A percentile compares a stretch with the other conserved stretches of the same genome.
These are phyloP conservation scores for Mortierella sp. DNA, from an alignment of 371 early-diverging fungal species.

Conservation along the genomic window DNA sequence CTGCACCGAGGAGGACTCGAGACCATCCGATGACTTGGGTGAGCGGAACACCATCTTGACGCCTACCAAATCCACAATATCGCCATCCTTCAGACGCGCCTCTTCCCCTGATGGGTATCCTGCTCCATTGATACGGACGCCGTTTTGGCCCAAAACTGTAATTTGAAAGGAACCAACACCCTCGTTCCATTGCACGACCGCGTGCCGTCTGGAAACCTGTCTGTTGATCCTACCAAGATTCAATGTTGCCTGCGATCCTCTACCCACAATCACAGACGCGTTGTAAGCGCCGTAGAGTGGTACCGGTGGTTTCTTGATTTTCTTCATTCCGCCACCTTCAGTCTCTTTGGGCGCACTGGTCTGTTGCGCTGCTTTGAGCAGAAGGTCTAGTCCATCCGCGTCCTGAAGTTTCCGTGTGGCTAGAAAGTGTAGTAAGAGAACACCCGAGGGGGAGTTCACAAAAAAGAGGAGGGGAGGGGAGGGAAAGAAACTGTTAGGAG, in stretches of 20 bases:
- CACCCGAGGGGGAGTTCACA: no score
- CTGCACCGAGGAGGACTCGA: background rate
- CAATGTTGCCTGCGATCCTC: slow-evolving; percentile 65
- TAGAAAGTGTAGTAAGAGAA: background rate
- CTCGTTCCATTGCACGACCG: slow-evolving; percentile 60
- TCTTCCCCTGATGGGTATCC: slow-evolving; percentile 51
- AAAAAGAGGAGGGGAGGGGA: no score
- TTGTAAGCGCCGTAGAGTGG: slow-evolving; percentile 58
- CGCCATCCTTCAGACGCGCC: slow-evolving; percentile 30
- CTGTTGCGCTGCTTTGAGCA: slow-evolving; percentile 37
- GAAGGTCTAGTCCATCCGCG: slow-evolving; percentile 38
- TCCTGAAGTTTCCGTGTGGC: slow-evolving; percentile 17
- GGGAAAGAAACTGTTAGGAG: background rate
- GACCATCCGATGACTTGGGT: slow-evolving; percentile 16
- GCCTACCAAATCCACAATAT: slow-evolving; percentile 51
- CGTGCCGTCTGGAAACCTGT: slow-evolving; percentile 68
- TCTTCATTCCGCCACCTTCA: slow-evolving; percentile 21
- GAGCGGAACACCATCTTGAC: slow-evolving; percentile 48
- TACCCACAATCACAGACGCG: slow-evolving; percentile 62
- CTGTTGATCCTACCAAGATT: slow-evolving; percentile 70
- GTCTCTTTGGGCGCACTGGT: slow-evolving; percentile 11
- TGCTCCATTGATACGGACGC: slow-evolving; percentile 54
- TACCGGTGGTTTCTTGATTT: slow-evolving; percentile 30
- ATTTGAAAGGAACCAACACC: slow-evolving; percentile 55
- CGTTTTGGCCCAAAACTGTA: slow-evolving; percentile 67